Conservation (phyloP, 306 rosid genomes). For the Carpinus fangiana region DNA sequence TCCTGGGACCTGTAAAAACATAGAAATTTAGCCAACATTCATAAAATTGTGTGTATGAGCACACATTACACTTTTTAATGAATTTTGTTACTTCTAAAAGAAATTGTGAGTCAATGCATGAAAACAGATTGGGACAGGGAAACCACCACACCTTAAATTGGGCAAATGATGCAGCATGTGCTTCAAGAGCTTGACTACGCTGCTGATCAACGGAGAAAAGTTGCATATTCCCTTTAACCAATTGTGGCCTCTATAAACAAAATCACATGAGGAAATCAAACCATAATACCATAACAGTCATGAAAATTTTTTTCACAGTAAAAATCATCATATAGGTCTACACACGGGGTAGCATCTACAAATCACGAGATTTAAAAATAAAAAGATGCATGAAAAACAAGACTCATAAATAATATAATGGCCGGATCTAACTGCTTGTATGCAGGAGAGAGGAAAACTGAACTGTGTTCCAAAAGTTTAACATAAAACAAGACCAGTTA, state of each 20-base stretch:
- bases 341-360: background rate
- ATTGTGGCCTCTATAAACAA: slow-evolving; percentile 75
- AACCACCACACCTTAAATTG: slow-evolving; percentile 68
- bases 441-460: slow-evolving; percentile 1
- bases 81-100: background rate
- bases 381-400: too few relatives aligned
- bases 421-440: background rate
- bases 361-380: background rate
- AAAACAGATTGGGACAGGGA: slow-evolving; percentile 9
- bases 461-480: background rate
- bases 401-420: background rate
- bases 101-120: background rate
- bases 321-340: background rate
- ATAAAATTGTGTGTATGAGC: background rate
- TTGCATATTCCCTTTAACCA: slow-evolving; percentile 99
- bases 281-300: slow-evolving; percentile 11
- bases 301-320: slow-evolving; percentile 10
- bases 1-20: slow-evolving; percentile 74
- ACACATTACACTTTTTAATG: background rate
- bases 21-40: slow-evolving; percentile 3
- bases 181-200: slow-evolving; percentile 99
- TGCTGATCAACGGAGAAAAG: slow-evolving; percentile 96
- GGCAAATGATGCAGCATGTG: slow-evolving; percentile 97
- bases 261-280: slow-evolving; percentile 23
- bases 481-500: background rate